Conservation (phyloP, 2,329 filamentous ascomycete genomes). For the Drechslerella dactyloides region DNA sequence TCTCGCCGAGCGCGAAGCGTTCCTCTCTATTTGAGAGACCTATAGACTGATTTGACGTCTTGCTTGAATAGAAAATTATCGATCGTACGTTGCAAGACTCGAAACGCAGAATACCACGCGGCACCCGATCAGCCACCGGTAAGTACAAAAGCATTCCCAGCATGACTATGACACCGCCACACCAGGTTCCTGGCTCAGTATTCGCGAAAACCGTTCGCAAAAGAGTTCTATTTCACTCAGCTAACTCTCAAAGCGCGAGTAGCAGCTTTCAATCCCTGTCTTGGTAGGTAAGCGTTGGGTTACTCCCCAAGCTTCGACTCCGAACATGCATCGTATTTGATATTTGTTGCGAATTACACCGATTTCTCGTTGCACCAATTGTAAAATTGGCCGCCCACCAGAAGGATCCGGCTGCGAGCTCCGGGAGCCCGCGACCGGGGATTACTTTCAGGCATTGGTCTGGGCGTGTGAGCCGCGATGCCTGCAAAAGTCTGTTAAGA, state of each 20-base stretch:
- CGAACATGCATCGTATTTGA: background rate
- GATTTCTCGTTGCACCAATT: constrained; percentile 14
- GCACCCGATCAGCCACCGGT: background rate
- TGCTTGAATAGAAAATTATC: background rate
- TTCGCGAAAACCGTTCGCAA: background rate
- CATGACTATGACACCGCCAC: background rate
- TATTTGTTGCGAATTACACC: constrained; percentile 24
- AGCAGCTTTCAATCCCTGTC: background rate
- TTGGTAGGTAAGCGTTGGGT: constrained; percentile 13
- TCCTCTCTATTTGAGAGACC: too few species aligned
- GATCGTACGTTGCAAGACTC: background rate
- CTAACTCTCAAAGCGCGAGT: background rate
- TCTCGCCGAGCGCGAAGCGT: too few species aligned
- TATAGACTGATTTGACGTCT: background rate
- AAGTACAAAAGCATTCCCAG: background rate
- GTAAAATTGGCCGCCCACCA: constrained; percentile 13
- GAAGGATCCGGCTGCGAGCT: constrained; percentile 16
- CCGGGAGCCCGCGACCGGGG: constrained; percentile 24
- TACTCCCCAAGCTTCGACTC: background rate
- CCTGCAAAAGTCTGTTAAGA: constrained; percentile 19
- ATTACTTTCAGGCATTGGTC: constrained; percentile 12
- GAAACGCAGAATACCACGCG: constrained; percentile 2
- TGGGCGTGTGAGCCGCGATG: constrained; percentile 13
- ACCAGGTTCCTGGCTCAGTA: background rate
- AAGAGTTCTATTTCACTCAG: background rate